phyloP scores from a whole-genome alignment of 805 yeast genomes.

The Lipomyces chichibuensis region DNA sequence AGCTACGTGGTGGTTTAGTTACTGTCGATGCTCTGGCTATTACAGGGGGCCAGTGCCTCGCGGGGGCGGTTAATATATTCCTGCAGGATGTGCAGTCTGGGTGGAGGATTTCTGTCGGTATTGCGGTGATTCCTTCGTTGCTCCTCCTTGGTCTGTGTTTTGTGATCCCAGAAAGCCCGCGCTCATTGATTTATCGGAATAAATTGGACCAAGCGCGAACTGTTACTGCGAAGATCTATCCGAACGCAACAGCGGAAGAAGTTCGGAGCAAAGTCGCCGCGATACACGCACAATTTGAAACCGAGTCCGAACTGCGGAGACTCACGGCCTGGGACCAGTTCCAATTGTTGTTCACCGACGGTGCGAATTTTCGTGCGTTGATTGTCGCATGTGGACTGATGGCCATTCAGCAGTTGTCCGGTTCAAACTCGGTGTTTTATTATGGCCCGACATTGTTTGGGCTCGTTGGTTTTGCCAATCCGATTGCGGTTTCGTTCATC shows the following conservation, averaged over 20 bases:
- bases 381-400: slow-evolving; percentile 68
- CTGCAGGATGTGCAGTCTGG: slow-evolving; percentile 66
- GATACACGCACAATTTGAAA: background rate
- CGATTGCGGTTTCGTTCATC: slow-evolving; percentile 89
- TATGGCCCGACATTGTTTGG: slow-evolving; percentile 83
- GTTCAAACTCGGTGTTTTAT: slow-evolving; percentile 94
- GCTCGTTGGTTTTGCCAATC: slow-evolving; percentile 66
- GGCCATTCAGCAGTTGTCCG: slow-evolving; percentile 84
- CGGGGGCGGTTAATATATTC: background rate
- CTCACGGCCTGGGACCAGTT: slow-evolving; percentile 34
- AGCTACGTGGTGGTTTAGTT: slow-evolving; percentile 85
- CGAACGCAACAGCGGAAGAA: slow-evolving; percentile 49
- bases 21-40: slow-evolving; percentile 49
- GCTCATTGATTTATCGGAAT: slow-evolving; percentile 77
- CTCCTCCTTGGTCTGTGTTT: slow-evolving; percentile 72
- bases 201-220: slow-evolving; percentile 62
- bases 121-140: slow-evolving; percentile 86
- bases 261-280: slow-evolving; percentile 60
- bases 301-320: background rate
- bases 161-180: slow-evolving; percentile 92
- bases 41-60: slow-evolving; percentile 37
- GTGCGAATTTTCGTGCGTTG: slow-evolving; percentile 79
- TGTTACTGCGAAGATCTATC: slow-evolving; percentile 65
- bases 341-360: slow-evolving; percentile 37
- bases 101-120: slow-evolving; percentile 89